phyloP scores from a whole-genome alignment of 768 basidiomycete species.

The Suillus brevipes region DNA sequence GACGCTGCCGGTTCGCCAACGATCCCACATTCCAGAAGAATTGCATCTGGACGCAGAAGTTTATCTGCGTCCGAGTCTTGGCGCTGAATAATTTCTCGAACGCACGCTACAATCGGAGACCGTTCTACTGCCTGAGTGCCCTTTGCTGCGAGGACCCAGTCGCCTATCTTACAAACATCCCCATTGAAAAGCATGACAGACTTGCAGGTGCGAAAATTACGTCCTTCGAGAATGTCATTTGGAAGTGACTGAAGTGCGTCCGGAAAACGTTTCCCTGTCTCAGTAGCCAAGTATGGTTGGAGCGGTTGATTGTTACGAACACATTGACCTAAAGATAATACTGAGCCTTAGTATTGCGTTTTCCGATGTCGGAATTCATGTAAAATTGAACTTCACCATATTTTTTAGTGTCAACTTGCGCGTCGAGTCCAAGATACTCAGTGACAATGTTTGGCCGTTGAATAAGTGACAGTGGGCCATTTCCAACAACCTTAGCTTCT shows the following conservation, averaged over 20 bases:
- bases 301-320: background rate
- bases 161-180: conserved; percentile 1
- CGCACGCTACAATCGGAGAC: background rate
- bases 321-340: background rate
- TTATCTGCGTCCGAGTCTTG: background rate
- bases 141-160: background rate
- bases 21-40: background rate
- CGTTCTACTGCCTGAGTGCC: background rate
- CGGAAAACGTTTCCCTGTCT: background rate
- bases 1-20: background rate
- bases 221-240: background rate
- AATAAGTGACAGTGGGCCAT: background rate
- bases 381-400: background rate
- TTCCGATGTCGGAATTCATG: no score
- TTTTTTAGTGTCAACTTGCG: background rate
- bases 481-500: background rate
- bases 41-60: background rate
- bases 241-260: background rate
- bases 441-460: conserved; percentile 3
- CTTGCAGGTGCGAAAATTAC: conserved; percentile 5
- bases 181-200: conserved; percentile 1
- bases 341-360: background rate
- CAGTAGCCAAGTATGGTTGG: background rate
- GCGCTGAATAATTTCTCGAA: conserved; percentile 4
- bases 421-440: background rate